Evolutionary conservation across 1,284 basidiomycete genomes (phyloP).

Genomic region (Leccinum angustisporum): DNA sequence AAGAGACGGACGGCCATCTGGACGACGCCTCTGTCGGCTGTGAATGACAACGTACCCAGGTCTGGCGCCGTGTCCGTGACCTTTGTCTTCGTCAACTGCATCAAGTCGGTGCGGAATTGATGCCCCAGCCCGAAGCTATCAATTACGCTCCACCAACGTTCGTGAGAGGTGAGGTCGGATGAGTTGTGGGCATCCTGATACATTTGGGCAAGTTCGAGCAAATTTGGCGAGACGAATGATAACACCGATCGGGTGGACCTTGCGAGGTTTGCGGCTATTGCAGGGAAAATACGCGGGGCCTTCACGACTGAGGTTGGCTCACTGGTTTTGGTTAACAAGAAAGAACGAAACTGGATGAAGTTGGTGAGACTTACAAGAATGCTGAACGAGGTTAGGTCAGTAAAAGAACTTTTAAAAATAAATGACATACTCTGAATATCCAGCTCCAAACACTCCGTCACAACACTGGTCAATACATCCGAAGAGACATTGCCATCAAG

Average conservation of each 20-base stretch:
- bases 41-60: conserved; percentile 58
- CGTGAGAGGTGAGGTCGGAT: conserved; percentile 49
- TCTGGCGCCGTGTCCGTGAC: conserved; percentile 41
- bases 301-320: conserved; percentile 90
- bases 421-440: conserved; percentile 52
- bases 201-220: conserved; percentile 71
- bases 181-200: conserved; percentile 53
- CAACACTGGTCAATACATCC: conserved; percentile 50
- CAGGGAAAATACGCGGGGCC: conserved; percentile 67
- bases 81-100: conserved; percentile 51
- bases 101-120: conserved; percentile 64
- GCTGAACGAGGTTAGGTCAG: conserved; percentile 36
- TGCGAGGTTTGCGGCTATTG: conserved; percentile 45
- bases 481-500: conserved; percentile 82
- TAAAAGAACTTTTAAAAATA: neutral
- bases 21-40: conserved; percentile 65
- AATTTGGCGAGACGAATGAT: conserved; percentile 76
- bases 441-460: conserved; percentile 48
- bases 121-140: conserved; percentile 62
- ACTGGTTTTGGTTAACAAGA: conserved; percentile 36
- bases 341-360: conserved; percentile 1
- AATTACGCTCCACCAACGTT: conserved; percentile 64
- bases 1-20: conserved; percentile 80
- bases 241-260: conserved; percentile 45
- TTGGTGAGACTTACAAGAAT: conserved; percentile 57